phyloP scores from a whole-genome alignment of 1,139 yeast genomes.

The Diutina rugosa region DNA sequence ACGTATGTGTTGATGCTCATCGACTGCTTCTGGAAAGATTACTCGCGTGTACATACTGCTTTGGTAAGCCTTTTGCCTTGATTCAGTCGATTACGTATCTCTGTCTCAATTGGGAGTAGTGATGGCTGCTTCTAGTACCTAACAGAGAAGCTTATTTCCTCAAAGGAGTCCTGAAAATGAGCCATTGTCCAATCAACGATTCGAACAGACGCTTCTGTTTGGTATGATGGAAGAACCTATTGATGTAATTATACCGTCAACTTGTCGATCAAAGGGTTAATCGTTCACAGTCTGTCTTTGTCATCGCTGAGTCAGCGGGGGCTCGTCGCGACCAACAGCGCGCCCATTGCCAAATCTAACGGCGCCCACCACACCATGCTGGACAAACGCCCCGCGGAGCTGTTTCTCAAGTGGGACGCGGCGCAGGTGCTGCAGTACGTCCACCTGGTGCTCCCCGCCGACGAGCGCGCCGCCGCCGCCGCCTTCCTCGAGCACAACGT shows the following conservation, averaged over 20 bases:
- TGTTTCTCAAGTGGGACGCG: slow-evolving; percentile 34
- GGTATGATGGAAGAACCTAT: no score
- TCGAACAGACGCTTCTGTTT: no score
- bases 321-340: no score
- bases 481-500: slow-evolving; percentile 42
- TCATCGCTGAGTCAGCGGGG: no score
- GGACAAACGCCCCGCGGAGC: slow-evolving; percentile 10
- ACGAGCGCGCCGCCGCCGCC: slow-evolving; percentile 14
- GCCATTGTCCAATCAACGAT: no score
- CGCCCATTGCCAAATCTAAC: no score
- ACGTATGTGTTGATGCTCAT: no score
- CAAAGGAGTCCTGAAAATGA: neutral
- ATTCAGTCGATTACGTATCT: neutral
- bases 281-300: no score
- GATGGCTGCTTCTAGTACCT: neutral
- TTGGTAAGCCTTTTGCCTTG: no score
- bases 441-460: slow-evolving; percentile 10
- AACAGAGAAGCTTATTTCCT: neutral
- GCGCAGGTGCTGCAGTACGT: slow-evolving; percentile 31
- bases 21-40: no score
- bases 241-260: no score
- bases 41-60: no score
- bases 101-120: neutral
- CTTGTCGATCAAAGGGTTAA: neutral
- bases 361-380: neutral